Evolutionary conservation across 1,284 basidiomycete genomes (phyloP).

Genomic region (Melanopsichium pennsylvanicum): DNA sequence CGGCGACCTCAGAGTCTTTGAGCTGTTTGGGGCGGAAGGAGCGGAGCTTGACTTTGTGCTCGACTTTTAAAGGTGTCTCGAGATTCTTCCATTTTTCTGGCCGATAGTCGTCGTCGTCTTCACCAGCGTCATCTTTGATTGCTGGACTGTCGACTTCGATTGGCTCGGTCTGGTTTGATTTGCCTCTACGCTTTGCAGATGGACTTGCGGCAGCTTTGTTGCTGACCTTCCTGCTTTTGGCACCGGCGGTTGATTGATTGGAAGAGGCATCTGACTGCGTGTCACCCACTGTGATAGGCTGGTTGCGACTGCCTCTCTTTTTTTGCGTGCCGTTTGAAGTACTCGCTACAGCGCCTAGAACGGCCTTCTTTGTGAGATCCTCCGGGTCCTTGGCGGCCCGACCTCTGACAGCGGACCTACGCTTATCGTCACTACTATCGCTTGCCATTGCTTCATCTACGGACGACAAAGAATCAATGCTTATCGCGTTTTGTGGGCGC

Average conservation of each 20-base stretch:
- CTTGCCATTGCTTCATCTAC: constrained; percentile 13
- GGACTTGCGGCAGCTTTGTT: neutral
- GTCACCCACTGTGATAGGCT: constrained; percentile 21
- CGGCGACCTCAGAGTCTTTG: constrained; percentile 45
- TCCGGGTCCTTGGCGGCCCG: constrained; percentile 4
- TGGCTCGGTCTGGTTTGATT: constrained; percentile 16
- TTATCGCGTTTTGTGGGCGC: constrained; percentile 6
- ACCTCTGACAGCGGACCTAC: neutral
- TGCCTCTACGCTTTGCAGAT: constrained; percentile 22
- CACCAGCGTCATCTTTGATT: constrained; percentile 3
- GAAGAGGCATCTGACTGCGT: constrained; percentile 23
- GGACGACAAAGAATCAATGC: constrained; percentile 12
- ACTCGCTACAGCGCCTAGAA: constrained; percentile 18
- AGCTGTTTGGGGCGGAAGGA: constrained; percentile 39
- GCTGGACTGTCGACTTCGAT: neutral
- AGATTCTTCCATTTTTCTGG: constrained; percentile 49
- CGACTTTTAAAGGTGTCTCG: constrained; percentile 44
- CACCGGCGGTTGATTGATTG: neutral
- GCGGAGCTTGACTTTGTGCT: constrained; percentile 48
- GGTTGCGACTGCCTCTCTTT: constrained; percentile 8
- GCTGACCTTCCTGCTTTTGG: neutral
- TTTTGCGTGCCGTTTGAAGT: constrained; percentile 2
- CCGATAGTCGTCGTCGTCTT: constrained; percentile 46
- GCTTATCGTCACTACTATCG: constrained; percentile 9
- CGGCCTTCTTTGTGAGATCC: constrained; percentile 27